These are phyloP conservation scores for Pseudevernia furfuracea DNA, from an alignment of 495 filamentous ascomycete species.

Conservation along the genomic window DNA sequence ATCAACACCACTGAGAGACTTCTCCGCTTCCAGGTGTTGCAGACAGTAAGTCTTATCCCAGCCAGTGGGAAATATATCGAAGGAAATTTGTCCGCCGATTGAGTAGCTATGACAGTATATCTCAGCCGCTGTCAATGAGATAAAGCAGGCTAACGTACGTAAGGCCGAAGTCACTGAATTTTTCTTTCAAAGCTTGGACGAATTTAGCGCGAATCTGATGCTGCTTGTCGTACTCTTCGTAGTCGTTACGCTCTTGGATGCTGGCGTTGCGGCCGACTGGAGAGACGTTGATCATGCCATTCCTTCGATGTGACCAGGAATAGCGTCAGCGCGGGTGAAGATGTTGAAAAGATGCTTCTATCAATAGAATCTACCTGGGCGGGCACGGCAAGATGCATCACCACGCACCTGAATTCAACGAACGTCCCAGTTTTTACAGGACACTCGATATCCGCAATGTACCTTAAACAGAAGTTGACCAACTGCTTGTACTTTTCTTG, in stretches of 20 bases:
- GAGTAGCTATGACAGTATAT: conserved; percentile 55
- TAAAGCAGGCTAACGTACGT: conserved; percentile 51
- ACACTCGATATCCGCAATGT: conserved; percentile 75
- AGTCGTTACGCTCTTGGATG: conserved; percentile 70
- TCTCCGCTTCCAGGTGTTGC: conserved; percentile 76
- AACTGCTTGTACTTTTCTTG: conserved; percentile 88
- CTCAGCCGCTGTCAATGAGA: background rate
- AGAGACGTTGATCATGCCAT: conserved; percentile 93
- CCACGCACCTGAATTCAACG: conserved; percentile 68
- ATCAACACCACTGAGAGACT: conserved; percentile 52
- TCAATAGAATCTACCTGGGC: background rate
- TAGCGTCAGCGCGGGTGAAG: background rate
- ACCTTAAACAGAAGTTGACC: conserved; percentile 76
- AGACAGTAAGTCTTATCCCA: conserved; percentile 99
- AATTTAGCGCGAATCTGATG: conserved; percentile 65
- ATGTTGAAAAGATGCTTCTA: background rate
- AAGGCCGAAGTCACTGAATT: conserved; percentile 74
- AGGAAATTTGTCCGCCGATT: conserved; percentile 94
- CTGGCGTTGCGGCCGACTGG: conserved; percentile 90
- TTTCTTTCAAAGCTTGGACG: conserved; percentile 64
- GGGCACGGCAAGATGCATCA: background rate
- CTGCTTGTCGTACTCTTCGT: conserved; percentile 66
- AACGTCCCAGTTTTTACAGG: conserved; percentile 94
- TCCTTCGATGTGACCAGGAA: conserved; percentile 31
- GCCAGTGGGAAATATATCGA: conserved; percentile 92